phyloP scores from a whole-genome alignment of 495 filamentous ascomycete species.

The Penicillium macrosclerotiorum region DNA sequence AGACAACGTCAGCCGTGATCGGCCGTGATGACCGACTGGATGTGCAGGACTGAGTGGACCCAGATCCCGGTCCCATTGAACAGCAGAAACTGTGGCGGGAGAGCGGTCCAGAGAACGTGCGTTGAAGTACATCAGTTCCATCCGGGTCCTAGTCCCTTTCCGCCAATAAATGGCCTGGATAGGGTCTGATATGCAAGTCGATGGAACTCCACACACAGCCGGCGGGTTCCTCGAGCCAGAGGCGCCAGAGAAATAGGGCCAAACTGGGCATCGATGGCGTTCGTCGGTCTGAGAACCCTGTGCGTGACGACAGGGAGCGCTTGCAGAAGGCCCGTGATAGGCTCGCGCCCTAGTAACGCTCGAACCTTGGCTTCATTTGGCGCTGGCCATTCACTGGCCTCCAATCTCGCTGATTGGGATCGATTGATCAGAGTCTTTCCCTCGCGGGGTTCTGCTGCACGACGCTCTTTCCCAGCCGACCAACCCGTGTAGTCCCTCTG shows the following conservation, averaged over 20 bases:
- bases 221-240: too few relatives aligned
- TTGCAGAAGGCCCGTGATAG: conserved; percentile 35
- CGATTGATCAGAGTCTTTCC: background rate
- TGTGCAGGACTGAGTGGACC: conserved; percentile 11
- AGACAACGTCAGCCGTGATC: background rate
- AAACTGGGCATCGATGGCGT: too few relatives aligned
- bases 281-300: too few relatives aligned
- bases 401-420: background rate
- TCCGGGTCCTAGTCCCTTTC: too few relatives aligned
- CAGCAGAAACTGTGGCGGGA: too few relatives aligned
- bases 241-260: too few relatives aligned
- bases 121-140: background rate
- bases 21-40: conserved; percentile 5
- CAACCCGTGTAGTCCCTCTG: too few relatives aligned
- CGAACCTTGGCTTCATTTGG: conserved; percentile 13
- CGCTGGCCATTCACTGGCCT: conserved; percentile 17
- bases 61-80: background rate
- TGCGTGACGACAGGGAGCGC: conserved; percentile 33
- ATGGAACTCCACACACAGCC: too few relatives aligned
- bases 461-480: too few relatives aligned
- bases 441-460: background rate
- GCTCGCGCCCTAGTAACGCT: conserved; percentile 10
- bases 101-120: conserved; percentile 1
- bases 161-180: too few relatives aligned
- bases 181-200: too few relatives aligned